Percentiles rank a stretch among this genome's conserved stretches.
Evolutionary conservation across 352 stramenopile species (phyloP).

Genomic region (Phytophthora agathidicida): DNA sequence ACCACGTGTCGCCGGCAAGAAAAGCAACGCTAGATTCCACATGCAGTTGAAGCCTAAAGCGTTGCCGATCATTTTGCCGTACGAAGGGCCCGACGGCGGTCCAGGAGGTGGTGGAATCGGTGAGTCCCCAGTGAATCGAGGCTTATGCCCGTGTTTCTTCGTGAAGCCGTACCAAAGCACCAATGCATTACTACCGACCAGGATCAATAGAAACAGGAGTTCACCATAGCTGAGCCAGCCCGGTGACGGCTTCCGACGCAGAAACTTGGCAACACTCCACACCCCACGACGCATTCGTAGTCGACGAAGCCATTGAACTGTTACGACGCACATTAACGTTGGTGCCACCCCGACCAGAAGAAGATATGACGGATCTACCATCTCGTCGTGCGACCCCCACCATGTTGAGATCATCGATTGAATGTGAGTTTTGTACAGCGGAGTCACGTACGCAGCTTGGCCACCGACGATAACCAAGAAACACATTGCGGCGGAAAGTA

Average conservation of each 20-base stretch:
- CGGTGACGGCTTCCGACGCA: slow-evolving; percentile 12
- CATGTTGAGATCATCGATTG: slow-evolving; percentile 12
- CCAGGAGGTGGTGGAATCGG: background rate
- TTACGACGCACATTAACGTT: slow-evolving; percentile 35
- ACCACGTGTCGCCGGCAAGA: slow-evolving; percentile 49
- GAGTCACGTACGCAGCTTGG: slow-evolving; percentile 26
- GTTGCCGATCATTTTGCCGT: slow-evolving; percentile 26
- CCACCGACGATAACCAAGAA: slow-evolving; percentile 28
- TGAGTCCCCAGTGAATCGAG: slow-evolving; percentile 8
- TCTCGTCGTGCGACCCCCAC: slow-evolving; percentile 43
- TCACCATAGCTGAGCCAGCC: slow-evolving; percentile 38
- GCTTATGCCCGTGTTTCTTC: slow-evolving; percentile 8
- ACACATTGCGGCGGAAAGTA: slow-evolving; percentile 1
- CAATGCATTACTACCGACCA: slow-evolving; percentile 35
- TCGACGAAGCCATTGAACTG: slow-evolving; percentile 39
- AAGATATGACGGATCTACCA: slow-evolving; percentile 62
- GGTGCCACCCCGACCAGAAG: slow-evolving; percentile 47
- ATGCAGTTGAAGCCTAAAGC: slow-evolving; percentile 42
- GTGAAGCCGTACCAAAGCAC: slow-evolving; percentile 35
- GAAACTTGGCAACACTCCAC: slow-evolving; percentile 8
- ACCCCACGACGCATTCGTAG: slow-evolving; percentile 4
- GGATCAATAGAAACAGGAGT: slow-evolving; percentile 33
- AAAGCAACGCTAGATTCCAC: slow-evolving; percentile 51
- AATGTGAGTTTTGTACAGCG: slow-evolving; percentile 27
- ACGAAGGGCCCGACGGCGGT: slow-evolving; percentile 2